Percentiles rank a stretch among this genome's conserved stretches.
These are phyloP conservation scores for Phytophthora idaei DNA, from an alignment of 352 stramenopile genomes.

Conservation along the genomic window DNA sequence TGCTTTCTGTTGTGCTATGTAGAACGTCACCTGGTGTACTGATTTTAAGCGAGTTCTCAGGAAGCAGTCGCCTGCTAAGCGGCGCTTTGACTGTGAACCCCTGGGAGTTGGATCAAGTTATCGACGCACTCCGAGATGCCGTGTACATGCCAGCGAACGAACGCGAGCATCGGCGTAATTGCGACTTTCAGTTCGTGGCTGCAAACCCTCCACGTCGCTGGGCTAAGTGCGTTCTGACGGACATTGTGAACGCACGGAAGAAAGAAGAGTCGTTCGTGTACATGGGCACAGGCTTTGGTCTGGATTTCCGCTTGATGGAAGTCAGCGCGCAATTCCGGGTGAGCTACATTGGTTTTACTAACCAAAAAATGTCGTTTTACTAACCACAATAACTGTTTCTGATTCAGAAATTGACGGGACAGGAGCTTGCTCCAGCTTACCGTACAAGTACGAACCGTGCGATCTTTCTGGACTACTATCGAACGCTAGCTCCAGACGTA, in stretches of 20 bases:
- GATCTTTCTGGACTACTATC: slow-evolving; percentile 99
- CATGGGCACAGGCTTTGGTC: slow-evolving; percentile 94
- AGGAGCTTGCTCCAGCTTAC: slow-evolving; percentile 66
- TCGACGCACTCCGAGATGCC: slow-evolving; percentile 69
- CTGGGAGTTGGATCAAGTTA: slow-evolving; percentile 93
- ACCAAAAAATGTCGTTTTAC: not conserved
- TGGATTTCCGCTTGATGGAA: slow-evolving; percentile 96
- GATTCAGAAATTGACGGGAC: slow-evolving; percentile 70
- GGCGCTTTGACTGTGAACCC: slow-evolving; percentile 97
- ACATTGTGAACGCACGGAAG: slow-evolving; percentile 81
- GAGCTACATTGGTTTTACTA: slow-evolving; percentile 25
- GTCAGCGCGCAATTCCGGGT: slow-evolving; percentile 93
- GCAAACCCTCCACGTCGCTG: slow-evolving; percentile 71
- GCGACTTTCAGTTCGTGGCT: slow-evolving; percentile 79
- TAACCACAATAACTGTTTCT: slow-evolving; percentile 7
- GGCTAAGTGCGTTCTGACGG: slow-evolving; percentile 74
- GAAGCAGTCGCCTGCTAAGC: slow-evolving; percentile 94
- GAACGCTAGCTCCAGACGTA: slow-evolving; percentile 95
- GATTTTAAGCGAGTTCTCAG: slow-evolving; percentile 98
- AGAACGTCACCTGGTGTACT: slow-evolving; percentile 84
- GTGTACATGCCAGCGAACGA: slow-evolving; percentile 80
- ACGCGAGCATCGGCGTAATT: slow-evolving; percentile 72
- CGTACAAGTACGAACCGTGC: slow-evolving; percentile 80
- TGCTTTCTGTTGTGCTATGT: not conserved
- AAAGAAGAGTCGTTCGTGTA: slow-evolving; percentile 84